Conservation (phyloP, 1,284 basidiomycete species). For the Cryptococcus sp. region DNA sequence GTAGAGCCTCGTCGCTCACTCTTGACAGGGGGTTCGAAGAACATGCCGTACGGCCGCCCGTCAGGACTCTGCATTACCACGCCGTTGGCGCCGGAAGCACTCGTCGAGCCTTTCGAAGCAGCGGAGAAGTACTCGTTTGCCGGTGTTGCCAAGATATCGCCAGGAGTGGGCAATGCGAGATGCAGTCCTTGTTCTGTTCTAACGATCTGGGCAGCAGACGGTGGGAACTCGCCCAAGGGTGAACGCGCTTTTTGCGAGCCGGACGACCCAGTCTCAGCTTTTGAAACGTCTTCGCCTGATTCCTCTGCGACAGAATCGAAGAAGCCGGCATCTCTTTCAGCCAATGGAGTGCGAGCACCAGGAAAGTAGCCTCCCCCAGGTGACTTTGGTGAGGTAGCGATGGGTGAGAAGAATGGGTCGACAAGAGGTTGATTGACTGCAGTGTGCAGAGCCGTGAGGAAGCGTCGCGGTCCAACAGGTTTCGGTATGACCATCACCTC, state of each 20-base stretch:
- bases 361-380: constrained; percentile 56
- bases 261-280: constrained; percentile 1
- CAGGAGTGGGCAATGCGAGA: constrained; percentile 61
- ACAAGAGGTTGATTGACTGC: constrained; percentile 78
- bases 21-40: constrained; percentile 74
- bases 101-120: constrained; percentile 56
- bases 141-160: constrained; percentile 63
- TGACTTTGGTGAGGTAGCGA: constrained; percentile 83
- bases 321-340: constrained; percentile 32
- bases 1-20: constrained; percentile 31
- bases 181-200: constrained; percentile 26
- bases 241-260: constrained; percentile 32
- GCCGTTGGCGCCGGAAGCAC: constrained; percentile 77
- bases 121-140: constrained; percentile 86
- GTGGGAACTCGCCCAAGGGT: constrained; percentile 40
- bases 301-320: constrained; percentile 44
- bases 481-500: constrained; percentile 95
- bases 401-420: constrained; percentile 86
- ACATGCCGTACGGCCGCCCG: constrained; percentile 88
- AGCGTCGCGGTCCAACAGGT: constrained; percentile 86
- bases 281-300: constrained; percentile 10
- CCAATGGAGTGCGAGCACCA: constrained; percentile 31
- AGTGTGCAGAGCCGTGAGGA: constrained; percentile 85
- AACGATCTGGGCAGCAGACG: constrained; percentile 25
- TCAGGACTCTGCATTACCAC: constrained; percentile 89